Base-by-base conservation (phyloP, 1,284 basidiomycete genomes). In the Pseudozyma sp. region DNA sequence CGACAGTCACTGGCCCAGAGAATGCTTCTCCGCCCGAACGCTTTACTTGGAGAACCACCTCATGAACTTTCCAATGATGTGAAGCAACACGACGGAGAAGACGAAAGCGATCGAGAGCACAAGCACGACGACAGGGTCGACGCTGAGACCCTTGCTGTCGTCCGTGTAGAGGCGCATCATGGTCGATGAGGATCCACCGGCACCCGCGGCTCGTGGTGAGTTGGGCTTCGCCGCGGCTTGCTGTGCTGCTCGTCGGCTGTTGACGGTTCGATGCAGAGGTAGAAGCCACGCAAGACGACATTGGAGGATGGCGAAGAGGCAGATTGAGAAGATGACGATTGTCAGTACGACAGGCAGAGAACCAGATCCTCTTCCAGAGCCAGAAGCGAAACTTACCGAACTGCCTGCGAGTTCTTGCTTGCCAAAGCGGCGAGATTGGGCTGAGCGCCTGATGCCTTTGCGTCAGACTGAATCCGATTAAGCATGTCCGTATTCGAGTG, bases 51-150 rank as follows among this genome's bases (percentile, higher is more conserved):
- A 90, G 87, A 97, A 93, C 56, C 90, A 89, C 75, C 93, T 90
- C 85, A 96, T 93, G 84, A 97, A 87, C 88, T 97, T 97, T 81
- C 94, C 94, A 60, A 94, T 92, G 85, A 99, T 96, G 87, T 99
- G 96, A 49, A 99, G 92, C 90, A 95, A 94, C 89, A 99, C 97
- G 85, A 99, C 97, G 64, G 94, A 97, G 62, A 91, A 94, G 86
- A 99, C 97, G 89, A 99, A 99, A 35, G 94, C 94, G 68, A 99
- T 90, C 29, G 96, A 97, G 44, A 99, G 90, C 73, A 98, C 93
- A 68, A 98, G 90, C 75, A 98, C 95, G 78, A 98, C 95, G 87
- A 95, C 97, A 7, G 96, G 96, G 87, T 99, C 96, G 94, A 99
- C 94, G 88, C 94, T 90, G 68, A 98, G 89, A 40, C 96, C 96